These are phyloP conservation scores for Candida nonsorbophila DNA, from an alignment of 805 yeast genomes.

Conservation along the genomic window DNA sequence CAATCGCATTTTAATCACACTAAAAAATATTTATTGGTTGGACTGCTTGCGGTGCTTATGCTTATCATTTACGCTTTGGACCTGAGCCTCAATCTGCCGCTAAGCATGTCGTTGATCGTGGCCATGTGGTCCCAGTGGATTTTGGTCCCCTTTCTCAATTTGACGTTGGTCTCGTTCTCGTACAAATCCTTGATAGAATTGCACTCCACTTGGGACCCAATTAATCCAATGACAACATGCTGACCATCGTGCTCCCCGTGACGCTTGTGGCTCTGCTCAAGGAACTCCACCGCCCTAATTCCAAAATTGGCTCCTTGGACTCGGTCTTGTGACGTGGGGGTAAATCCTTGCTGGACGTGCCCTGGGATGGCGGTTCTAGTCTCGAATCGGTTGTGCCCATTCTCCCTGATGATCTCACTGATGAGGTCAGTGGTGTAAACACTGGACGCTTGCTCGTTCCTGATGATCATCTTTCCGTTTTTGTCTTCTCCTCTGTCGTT, in stretches of 20 bases:
- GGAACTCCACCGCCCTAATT: slow-evolving; percentile 61
- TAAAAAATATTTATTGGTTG: too few relatives aligned
- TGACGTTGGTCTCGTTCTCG: slow-evolving; percentile 54
- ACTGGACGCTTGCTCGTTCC: slow-evolving; percentile 62
- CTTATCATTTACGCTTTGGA: not conserved
- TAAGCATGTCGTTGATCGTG: slow-evolving; percentile 59
- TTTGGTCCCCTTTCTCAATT: slow-evolving; percentile 58
- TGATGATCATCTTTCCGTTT: slow-evolving; percentile 64
- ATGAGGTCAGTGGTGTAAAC: slow-evolving; percentile 64
- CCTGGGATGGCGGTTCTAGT: slow-evolving; percentile 81
- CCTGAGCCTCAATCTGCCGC: slow-evolving; percentile 49
- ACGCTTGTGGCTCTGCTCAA: slow-evolving; percentile 45
- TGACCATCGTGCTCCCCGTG: slow-evolving; percentile 2
- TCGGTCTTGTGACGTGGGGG: slow-evolving; percentile 75
- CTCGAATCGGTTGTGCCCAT: slow-evolving; percentile 62
- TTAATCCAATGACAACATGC: slow-evolving; percentile 60
- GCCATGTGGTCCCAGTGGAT: slow-evolving; percentile 66
- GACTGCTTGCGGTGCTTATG: too few relatives aligned
- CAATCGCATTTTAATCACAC: too few relatives aligned
- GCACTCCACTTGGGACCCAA: slow-evolving; percentile 60
- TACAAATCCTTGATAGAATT: slow-evolving; percentile 53
- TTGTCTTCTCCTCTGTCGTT: slow-evolving; percentile 59
- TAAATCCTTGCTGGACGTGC: slow-evolving; percentile 80
- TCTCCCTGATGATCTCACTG: slow-evolving; percentile 65
- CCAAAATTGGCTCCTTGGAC: slow-evolving; percentile 70